Evolutionary conservation across 2,329 filamentous ascomycete species (phyloP), one percentile per base, ranked within the genome.

Genomic region (Microsporum ferrugineum): DNA sequence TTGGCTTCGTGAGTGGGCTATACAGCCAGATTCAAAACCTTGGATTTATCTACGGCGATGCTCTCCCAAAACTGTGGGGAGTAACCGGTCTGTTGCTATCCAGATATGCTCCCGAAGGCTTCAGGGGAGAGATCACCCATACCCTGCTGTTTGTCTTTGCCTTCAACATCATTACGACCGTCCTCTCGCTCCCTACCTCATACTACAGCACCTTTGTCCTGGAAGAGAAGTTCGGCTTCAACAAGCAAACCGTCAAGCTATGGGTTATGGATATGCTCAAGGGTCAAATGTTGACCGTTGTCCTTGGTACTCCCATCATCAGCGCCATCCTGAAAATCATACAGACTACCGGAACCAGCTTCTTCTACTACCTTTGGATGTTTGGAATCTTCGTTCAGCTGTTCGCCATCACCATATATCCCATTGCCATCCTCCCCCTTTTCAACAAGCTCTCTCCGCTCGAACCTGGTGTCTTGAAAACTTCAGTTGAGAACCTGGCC

Each of bases 371-470:
- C 74, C 84, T 99, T 61, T 99, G 92, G 91, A 77, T 94, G 63
- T 97, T 99, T 71, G 87, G 88, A 67, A 85, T 95, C 63, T 86
- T 84, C 62, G 84, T 99, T 45, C 94, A 97, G 77, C 82, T 97
- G 65, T 92, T 94, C 73, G 91, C 89, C 77, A 96, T 96, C 70
- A 96, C 94, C 53, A 88, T 96, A 72, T 99, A 96, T 77, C 94
- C 94, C 0, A 89, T 96, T 69, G 85, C 88, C 65, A 97, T 99
- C 68, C 82, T 96, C 55, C 94, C 94, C 2, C 77, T 99, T 68
- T 99, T 99, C 84, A 99, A 99, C 82, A 99, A 96, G 79, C 84
- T 99, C 62, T 95, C 91, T 34, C 92, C 94, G 17, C 84, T 99
- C 51, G 82, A 95, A 71, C 86, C 90, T 61, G 94, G 94, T 65